Percentiles rank a stretch among this genome's conserved stretches.
These are phyloP conservation scores for Pleodorina starrii DNA, from an alignment of 139 green algal species.

Conservation along the genomic window DNA sequence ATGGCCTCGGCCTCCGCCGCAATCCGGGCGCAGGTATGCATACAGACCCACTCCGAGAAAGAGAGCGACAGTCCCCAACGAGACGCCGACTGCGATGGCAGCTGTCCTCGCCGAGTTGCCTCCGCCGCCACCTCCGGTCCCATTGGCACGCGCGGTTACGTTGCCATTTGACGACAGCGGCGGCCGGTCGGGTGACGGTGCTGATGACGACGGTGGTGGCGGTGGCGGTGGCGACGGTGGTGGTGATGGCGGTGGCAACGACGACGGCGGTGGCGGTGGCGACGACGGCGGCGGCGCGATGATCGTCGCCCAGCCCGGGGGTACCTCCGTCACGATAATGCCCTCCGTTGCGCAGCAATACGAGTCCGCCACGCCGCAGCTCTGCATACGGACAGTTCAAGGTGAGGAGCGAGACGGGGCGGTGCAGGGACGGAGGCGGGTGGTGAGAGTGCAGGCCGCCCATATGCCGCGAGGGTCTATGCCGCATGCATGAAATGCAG, in stretches of 20 bases:
- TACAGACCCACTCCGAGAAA: neutral
- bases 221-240: neutral
- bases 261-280: neutral
- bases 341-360: slow-evolving; percentile 53
- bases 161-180: neutral
- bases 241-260: neutral
- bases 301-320: slow-evolving; percentile 59
- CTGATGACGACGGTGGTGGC: neutral
- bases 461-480: too few relatives aligned
- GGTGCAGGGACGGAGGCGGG: neutral
- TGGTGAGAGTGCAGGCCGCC: neutral
- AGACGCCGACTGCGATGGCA: neutral
- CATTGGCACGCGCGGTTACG: neutral
- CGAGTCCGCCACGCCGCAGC: slow-evolving; percentile 40
- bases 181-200: neutral
- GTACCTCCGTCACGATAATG: slow-evolving; percentile 52
- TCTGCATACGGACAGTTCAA: neutral
- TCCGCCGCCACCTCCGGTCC: neutral
- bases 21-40: neutral
- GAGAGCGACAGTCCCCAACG: neutral
- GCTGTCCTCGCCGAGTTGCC: neutral
- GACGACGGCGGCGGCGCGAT: neutral
- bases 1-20: neutral
- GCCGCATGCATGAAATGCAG: too few relatives aligned
- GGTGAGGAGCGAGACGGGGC: neutral